Evolutionary conservation across 192 early-diverging fungal genomes (phyloP), one percentile per base, ranked within the genome.

Genomic region (Umbelopsis ramanniana): DNA sequence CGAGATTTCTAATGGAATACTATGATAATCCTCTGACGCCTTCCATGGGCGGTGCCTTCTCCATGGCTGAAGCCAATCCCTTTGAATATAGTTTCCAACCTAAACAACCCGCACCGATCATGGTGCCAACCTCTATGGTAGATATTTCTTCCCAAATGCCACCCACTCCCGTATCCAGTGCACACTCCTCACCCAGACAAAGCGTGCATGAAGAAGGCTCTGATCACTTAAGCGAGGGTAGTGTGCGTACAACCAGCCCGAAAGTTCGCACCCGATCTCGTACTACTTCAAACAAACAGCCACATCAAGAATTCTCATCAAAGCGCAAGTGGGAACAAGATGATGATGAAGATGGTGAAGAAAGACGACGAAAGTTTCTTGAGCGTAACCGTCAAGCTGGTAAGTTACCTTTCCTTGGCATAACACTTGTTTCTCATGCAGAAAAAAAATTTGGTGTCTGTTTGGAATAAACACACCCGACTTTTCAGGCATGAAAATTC

Each of bases 311-410:
- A 0, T 15, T 6, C 5, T 6, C 48, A 15, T 10, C 48, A 1
- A 63, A 63, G 33, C 57, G 57, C 57, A 63, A 63, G 57, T n/a
- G 33, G 5, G 57, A 63, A 37, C 14, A 29, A 35, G 57, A 37
- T 63, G 57, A 63, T 63, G 57, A 63, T 47, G 70, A 70, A 4
- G 75, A 76, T 40, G 75, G 69, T 23, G 75, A 76, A 57, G 75
- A 76, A 67, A 70, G 63, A 2, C 70, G 75, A 35, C 53, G 71
- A 21, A 71, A 72, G 21, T 76, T 76, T n/a, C 43, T 76, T 23
- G 75, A 76, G 45, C 50, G 75, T 33, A 76, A 76, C 22, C 47
- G 75, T 19, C 22, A 72, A 37, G 75, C 75, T 40, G 73, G 73
- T 74, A 74, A 69, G 57, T 50, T 50, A 3, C 17, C 48, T 17